Base-by-base conservation (phyloP, 2,329 filamentous ascomycete species). In the Fusarium brevicatenulatum region DNA sequence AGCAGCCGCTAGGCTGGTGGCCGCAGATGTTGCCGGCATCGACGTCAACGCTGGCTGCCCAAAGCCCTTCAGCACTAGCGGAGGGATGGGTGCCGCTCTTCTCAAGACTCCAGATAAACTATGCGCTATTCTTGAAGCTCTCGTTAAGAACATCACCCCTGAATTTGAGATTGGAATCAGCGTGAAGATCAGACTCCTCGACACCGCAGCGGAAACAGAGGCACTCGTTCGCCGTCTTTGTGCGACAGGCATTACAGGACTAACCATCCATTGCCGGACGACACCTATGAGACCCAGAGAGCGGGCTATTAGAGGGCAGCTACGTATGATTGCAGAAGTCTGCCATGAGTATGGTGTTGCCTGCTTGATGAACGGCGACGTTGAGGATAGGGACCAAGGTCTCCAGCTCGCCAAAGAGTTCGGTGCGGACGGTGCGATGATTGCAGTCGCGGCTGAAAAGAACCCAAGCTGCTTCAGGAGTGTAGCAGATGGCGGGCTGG, bases 1-100 rank as follows among this genome's bases (percentile, higher is more conserved):
- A 0, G 85, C 93, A 80, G 95, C 95, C 2, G 95, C 95, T 5
- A 91, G 91, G 59, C 84, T 98, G 21, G 92, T 99, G 25, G 96
- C 95, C 1, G 88, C 85, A 18, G 94, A 98, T 82, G 96, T 99
- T 7, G 91, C 92, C 1, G 96, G 96, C 68, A 98, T 99, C 76
- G 96, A 98, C 81, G 92, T 99, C 70, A 99, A 99, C 81, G 95
- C 96, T 0, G 96, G 96, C n/a, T 99, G 96, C 80, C 96, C 96
- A 2, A 99, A 99, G 82, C 93, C 95, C 1, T 99, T 99, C 83
- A 97, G 93, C 78, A 97, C 95, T 5, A 89, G 89, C 71, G 95
- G 95, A 68, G 96, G 96, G 54, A 99, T 99, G 96, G 96, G 96
- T 54, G 96, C 96, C 1, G 95, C 95, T 3, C 88, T 99, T 25